Base-by-base conservation (phyloP, 1,284 basidiomycete species). In the Dichomitus squalens region DNA sequence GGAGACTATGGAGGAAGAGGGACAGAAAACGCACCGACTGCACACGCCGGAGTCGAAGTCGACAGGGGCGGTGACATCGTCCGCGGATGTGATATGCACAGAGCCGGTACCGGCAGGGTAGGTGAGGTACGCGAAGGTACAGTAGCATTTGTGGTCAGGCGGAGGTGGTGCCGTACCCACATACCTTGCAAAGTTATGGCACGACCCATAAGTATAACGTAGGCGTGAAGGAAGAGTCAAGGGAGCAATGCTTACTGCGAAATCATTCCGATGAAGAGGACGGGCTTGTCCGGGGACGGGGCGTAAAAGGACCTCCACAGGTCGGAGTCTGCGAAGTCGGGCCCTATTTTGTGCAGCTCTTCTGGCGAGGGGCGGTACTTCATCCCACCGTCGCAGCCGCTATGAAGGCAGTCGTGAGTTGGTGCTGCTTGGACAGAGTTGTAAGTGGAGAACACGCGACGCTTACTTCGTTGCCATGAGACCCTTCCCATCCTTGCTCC, bases 381-480 rank as follows among this genome's bases (percentile, higher is more conserved):
- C 60, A 79, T 70, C 1, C 78, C 81, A 2, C 74, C 73, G 52
- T 83, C 80, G 25, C 75, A 55, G 3, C 67, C 70, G 53, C 81
- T 82, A 48, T 12, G 12, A 11, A 29, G 46, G 12, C 29, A 14
- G 7, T 21, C 12, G 39, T 20, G 52, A 9, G 50, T 4, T 33
- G 14, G 27, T 9, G 12, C 31, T 5, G 7, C 6, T 27, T 39
- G 14, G 4, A 39, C 14, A 7, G 23, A 11, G 27, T n/a, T n/a
- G n/a, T n/a, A n/a, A n/a, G n/a, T n/a, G 47, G 6, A 2, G 18
- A 9, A 33, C 25, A 7, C 25, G 29, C 3, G 20, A 40, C 5
- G 53, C 73, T 31, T 21, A 84, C 83, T 82, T 84, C 55, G 77
- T 71, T 0, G 79, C 74, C 64, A 84, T 72, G 23, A 79, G 57